A percentile compares a stretch with the other conserved stretches of the same genome.
These are phyloP conservation scores for Helicocarpus griseus DNA, from an alignment of 2,329 filamentous ascomycete species.

Conservation along the genomic window DNA sequence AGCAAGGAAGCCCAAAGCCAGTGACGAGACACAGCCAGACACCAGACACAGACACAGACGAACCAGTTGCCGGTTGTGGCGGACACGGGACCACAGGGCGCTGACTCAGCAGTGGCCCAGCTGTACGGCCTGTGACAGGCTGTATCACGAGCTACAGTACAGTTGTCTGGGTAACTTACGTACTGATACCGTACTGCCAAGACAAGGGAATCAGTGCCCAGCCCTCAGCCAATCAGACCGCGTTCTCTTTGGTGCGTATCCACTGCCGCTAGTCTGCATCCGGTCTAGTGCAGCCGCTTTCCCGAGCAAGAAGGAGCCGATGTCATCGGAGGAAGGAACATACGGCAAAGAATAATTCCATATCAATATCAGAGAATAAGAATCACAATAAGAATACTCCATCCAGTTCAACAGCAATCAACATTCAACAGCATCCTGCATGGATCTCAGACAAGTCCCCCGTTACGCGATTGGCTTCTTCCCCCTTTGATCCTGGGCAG, in stretches of 20 bases:
- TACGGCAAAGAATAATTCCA: no score
- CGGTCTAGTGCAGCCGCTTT: slow-evolving; percentile 1
- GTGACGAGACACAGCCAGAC: no score
- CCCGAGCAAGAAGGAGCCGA: background rate
- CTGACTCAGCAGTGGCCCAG: background rate
- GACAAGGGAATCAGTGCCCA: background rate
- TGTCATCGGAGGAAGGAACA: background rate
- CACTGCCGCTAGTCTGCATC: background rate
- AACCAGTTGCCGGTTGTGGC: no score
- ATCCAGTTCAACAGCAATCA: no score
- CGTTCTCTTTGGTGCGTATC: background rate
- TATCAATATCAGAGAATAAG: no score
- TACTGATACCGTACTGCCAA: background rate
- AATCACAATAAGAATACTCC: no score
- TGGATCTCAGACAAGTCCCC: no score
- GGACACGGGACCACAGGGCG: background rate
- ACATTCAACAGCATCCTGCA: no score
- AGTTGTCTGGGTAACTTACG: background rate
- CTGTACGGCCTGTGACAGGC: background rate
- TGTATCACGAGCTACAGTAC: background rate
- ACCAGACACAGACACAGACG: no score
- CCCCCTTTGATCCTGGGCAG: no score
- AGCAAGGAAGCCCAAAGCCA: background rate
- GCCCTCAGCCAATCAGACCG: slow-evolving; percentile 1
- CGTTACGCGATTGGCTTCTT: no score